Evolutionary conservation across 129 eudicot genomes (phyloP).

Genomic region (Daucus carota): DNA sequence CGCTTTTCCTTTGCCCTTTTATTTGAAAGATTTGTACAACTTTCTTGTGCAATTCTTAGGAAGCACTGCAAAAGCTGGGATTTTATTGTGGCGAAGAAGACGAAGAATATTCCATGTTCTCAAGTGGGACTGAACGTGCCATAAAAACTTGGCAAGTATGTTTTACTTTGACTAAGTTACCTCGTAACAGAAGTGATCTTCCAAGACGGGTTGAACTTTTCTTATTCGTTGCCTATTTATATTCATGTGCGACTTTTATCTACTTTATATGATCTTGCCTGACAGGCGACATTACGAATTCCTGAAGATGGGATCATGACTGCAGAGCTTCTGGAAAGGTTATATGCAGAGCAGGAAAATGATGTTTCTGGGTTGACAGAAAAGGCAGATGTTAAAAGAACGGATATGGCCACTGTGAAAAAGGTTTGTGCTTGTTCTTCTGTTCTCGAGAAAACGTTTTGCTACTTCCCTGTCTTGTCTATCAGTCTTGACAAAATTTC

Average conservation of each 20-base stretch:
- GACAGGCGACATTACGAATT: conserved; percentile 57
- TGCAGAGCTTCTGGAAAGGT: conserved; percentile 56
- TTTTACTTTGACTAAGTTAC: background rate
- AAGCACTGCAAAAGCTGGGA: conserved; percentile 68
- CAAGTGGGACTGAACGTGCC: conserved; percentile 89
- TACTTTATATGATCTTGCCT: conserved; percentile 11
- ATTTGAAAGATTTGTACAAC: background rate
- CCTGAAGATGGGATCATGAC: conserved; percentile 93
- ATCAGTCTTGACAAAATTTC: background rate
- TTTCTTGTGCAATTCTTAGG: conserved; percentile 31
- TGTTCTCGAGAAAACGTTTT: background rate
- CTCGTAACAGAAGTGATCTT: background rate
- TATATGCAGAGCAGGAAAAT: conserved; percentile 29
- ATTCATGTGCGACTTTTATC: conserved; percentile 4
- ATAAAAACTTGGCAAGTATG: conserved; percentile 99
- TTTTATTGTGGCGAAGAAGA: conserved; percentile 95
- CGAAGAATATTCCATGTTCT: conserved; percentile 57
- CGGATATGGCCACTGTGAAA: conserved; percentile 12
- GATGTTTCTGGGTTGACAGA: conserved; percentile 17
- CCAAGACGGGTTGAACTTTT: conserved; percentile 2
- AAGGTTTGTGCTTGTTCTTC: conserved; percentile 16
- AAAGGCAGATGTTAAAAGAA: conserved; percentile 19
- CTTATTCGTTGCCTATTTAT: background rate
- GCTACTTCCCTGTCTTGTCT: background rate
- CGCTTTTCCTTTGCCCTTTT: background rate